Percentiles rank a stretch among this genome's conserved stretches.
These are phyloP conservation scores for Laetiporus sulphureus DNA, from an alignment of 1,284 basidiomycete genomes.

Conservation along the genomic window DNA sequence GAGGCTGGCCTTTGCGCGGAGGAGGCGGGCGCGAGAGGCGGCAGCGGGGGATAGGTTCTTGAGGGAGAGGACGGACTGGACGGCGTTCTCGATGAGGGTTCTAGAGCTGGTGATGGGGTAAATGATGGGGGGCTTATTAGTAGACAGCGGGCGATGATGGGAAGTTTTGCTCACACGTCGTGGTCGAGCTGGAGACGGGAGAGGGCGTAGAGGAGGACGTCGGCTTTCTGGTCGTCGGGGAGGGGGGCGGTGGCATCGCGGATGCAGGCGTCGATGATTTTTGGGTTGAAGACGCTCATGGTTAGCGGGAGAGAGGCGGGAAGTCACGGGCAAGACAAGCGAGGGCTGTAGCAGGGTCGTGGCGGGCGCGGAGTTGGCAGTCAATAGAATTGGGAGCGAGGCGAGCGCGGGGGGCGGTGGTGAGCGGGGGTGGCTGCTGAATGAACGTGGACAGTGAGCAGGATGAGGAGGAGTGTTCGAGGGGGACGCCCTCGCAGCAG, in stretches of 20 bases:
- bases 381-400: background rate
- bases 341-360: background rate
- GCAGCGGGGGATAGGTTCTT: conserved; percentile 45
- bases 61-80: conserved; percentile 60
- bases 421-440: background rate
- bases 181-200: conserved; percentile 6
- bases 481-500: no score
- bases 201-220: conserved; percentile 10
- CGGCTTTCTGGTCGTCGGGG: conserved; percentile 51
- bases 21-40: conserved; percentile 50
- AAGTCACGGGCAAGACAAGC: background rate
- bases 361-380: background rate
- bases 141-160: no score
- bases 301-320: no score
- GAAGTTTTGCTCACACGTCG: no score
- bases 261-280: conserved; percentile 65
- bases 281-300: conserved; percentile 64
- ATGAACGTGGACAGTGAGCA: background rate
- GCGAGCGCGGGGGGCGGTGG: background rate
- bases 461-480: no score
- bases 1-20: conserved; percentile 57
- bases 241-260: conserved; percentile 53
- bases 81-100: conserved; percentile 65
- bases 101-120: conserved; percentile 52
- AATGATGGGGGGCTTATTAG: no score